phyloP scores from a whole-genome alignment of 768 basidiomycete genomes.

The Sistotremastrum niveocremeum region DNA sequence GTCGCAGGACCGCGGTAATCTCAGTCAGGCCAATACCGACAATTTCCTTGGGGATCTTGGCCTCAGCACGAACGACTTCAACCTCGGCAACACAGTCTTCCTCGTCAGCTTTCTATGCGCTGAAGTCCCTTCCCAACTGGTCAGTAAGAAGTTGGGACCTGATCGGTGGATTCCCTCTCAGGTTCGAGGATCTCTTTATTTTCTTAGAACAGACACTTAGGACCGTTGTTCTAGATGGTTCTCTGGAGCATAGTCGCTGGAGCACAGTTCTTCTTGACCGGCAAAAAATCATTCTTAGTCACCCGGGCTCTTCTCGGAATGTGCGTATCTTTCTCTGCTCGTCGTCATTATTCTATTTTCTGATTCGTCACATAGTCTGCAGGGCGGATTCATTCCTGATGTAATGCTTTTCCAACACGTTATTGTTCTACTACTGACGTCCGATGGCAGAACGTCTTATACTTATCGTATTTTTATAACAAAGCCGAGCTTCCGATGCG shows the following conservation, averaged over 20 bases:
- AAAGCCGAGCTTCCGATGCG: slow-evolving; percentile 45
- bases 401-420: slow-evolving; percentile 25
- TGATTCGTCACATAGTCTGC: slow-evolving; percentile 13
- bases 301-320: slow-evolving; percentile 33
- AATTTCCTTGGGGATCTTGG: slow-evolving; percentile 42
- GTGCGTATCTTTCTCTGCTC: slow-evolving; percentile 11
- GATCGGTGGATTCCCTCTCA: slow-evolving; percentile 53
- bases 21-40: slow-evolving; percentile 44
- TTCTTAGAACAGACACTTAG: no score
- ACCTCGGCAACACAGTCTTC: slow-evolving; percentile 41
- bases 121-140: slow-evolving; percentile 48
- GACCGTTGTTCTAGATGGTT: no score
- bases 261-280: slow-evolving; percentile 42
- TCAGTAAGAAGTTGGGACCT: slow-evolving; percentile 51
- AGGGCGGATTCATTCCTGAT: slow-evolving; percentile 47
- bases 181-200: background rate
- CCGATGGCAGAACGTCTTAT: slow-evolving; percentile 3
- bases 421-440: background rate
- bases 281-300: slow-evolving; percentile 35
- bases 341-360: slow-evolving; percentile 11
- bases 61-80: slow-evolving; percentile 43
- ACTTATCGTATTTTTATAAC: slow-evolving; percentile 24
- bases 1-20: slow-evolving; percentile 30
- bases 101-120: slow-evolving; percentile 37
- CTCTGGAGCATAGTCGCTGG: slow-evolving; percentile 27